Evolutionary conservation across 148 eudicot species (phyloP).

Genomic region (Camellia lanceoleosa): DNA sequence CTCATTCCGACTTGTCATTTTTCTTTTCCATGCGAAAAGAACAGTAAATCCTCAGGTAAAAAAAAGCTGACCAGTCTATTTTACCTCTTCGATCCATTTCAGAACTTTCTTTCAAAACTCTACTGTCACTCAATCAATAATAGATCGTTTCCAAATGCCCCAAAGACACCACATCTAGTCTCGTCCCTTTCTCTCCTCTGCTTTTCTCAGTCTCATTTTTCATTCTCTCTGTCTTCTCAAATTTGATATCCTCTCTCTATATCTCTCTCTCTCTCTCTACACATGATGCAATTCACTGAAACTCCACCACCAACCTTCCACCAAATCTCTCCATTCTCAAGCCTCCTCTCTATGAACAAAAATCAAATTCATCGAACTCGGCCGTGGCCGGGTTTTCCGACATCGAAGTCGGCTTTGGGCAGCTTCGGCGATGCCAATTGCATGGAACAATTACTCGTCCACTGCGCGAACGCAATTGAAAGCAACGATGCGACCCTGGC

Average conservation of each 20-base stretch:
- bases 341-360: conserved; percentile 25
- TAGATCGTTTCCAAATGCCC: conserved; percentile 42
- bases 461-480: conserved; percentile 84
- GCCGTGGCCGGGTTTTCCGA: conserved; percentile 49
- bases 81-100: conserved; percentile 30
- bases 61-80: conserved; percentile 58
- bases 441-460: conserved; percentile 82
- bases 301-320: conserved; percentile 33
- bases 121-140: not conserved
- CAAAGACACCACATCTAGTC: conserved; percentile 41
- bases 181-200: conserved; percentile 52
- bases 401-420: conserved; percentile 24
- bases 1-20: conserved; percentile 18
- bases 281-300: conserved; percentile 73
- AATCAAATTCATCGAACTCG: conserved; percentile 29
- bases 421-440: conserved; percentile 59
- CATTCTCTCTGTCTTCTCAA: not conserved
- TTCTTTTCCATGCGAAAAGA: conserved; percentile 3
- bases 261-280: not conserved
- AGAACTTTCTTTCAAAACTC: conserved; percentile 11
- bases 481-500: conserved; percentile 75
- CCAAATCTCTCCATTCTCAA: conserved; percentile 32
- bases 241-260: not conserved
- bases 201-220: not conserved
- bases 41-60: conserved; percentile 19